Evolutionary conservation across 495 filamentous ascomycete species (phyloP).

Genomic region (Halenospora varia): DNA sequence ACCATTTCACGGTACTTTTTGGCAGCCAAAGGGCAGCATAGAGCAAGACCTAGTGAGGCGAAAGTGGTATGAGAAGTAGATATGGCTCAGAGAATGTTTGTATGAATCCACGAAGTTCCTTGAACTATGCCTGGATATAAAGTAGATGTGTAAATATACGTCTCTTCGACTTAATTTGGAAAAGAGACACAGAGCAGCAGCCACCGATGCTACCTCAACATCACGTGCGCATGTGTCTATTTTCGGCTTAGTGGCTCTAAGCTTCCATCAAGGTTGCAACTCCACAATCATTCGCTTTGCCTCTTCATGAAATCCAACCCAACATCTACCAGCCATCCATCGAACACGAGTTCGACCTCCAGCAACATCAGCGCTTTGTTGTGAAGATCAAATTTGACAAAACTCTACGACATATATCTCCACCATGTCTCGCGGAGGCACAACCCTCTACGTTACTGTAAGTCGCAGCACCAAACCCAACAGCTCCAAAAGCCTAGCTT

Average conservation of each 20-base stretch:
- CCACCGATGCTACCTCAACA: too few relatives aligned
- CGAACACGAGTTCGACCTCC: too few relatives aligned
- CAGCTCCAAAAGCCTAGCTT: background rate
- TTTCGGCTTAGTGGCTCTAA: background rate
- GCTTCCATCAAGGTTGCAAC: background rate
- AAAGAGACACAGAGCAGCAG: too few relatives aligned
- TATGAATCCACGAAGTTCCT: too few relatives aligned
- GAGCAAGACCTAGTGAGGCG: background rate
- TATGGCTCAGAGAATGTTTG: background rate
- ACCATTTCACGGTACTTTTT: slow-evolving; percentile 10
- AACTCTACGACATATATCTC: background rate
- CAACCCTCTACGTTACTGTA: slow-evolving; percentile 85
- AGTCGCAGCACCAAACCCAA: background rate
- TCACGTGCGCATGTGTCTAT: background rate
- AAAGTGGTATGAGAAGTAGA: background rate
- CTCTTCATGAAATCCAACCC: background rate
- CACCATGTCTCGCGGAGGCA: slow-evolving; percentile 87
- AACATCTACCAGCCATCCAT: background rate
- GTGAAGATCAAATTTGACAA: too few relatives aligned
- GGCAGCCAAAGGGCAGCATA: slow-evolving; percentile 3
- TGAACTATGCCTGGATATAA: too few relatives aligned
- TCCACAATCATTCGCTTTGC: background rate
- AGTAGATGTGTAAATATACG: too few relatives aligned
- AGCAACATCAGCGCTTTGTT: too few relatives aligned
- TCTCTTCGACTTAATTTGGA: too few relatives aligned